Evolutionary conservation across 371 early-diverging fungal genomes (phyloP), one percentile per base, ranked within the genome.

Genomic region (Zopfochytrium polystomum): DNA sequence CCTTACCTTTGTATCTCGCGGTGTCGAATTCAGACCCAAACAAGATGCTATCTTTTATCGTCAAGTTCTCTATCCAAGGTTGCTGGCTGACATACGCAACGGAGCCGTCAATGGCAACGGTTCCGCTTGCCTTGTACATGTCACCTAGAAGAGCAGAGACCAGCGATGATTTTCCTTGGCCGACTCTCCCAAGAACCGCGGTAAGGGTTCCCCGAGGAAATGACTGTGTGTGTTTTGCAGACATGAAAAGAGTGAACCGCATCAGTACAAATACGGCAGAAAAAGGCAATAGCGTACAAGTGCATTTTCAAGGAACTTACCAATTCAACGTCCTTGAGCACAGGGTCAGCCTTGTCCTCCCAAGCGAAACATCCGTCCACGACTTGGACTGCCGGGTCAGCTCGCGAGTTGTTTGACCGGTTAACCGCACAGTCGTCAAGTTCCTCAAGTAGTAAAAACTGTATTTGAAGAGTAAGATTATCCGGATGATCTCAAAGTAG

Each of bases 361-460:
- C 58, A 58, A 23, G 43, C 50, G 29, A 59, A 38, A 18, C 30
- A 33, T 0, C n/a, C 59, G 50, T 30, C 45, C 25, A 20, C 51
- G 22, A 52, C n/a, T 38, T 38, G 9, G 38, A 38, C 38, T 38
- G 38, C 38, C n/a, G 38, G 38, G 9, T 38, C 38, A n/a, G 38
- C 38, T 11, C n/a, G 9, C n/a, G n/a, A n/a, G n/a, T n/a, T n/a
- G n/a, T n/a, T n/a, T n/a, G n/a, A n/a, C n/a, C 27, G 53, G 1
- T 43, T 3, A 1, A 66, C 61, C 33, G 61, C 60, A 27, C 48
- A 30, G 25, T 31, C 15, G 43, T 91, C 90, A 3, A 92, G 62
- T 68, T 95, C 93, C n/a, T 86, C 82, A 6, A 85, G 66, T 0
- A 73, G 67, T 61, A 95, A 64, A 51, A 87, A 91, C 27, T 76